Base-by-base conservation (phyloP, 768 basidiomycete genomes). In the Boletus barrowsii region DNA sequence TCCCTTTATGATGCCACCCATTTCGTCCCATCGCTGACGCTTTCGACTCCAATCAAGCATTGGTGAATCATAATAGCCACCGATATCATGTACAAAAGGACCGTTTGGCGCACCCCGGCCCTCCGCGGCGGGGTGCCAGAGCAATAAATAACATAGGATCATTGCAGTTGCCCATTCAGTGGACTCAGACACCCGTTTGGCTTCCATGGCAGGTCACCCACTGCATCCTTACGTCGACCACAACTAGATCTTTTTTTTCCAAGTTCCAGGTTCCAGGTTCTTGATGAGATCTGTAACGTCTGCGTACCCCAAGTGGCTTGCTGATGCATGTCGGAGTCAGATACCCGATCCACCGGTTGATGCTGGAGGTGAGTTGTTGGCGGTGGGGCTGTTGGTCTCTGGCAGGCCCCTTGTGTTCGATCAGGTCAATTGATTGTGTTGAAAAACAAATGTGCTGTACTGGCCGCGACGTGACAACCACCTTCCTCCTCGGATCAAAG, bases 41-140 rank as follows among this genome's bases (percentile, higher is more conserved):
- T 44, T 66, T 71, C 6, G 79, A 79, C 35, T 61, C 37, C 18
- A 39, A n/a, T 9, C 37, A 39, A 18, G 15, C 36, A 29, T 48
- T 13, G 11, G 42, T 43, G 17, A 51, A 42, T 42, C 20, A 13
- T 24, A 37, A 17, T 14, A 13, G 7, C 11, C 11, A 22, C 41
- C 3, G 15, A 35, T 3, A 9, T 15, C 13, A 17, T 20, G 29
- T 2, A 35, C 33, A 5, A 51, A 26, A 72, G 32, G 63, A 82
- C 83, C 81, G 83, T 64, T 75, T 77, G 20, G 81, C 82, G 13
- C 33, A 35, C 11, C 82, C 71, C 15, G 82, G 80, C 1, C 73
- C 82, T 32, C 83, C 68, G 52, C 80, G 83, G 53, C 83, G 83
- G 54, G 83, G 83, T 8, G 83, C 73, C 10, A 84, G 6, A 6